Evolutionary conservation across 495 filamentous ascomycete genomes (phyloP).

Genomic region (Penicillium taxi): DNA sequence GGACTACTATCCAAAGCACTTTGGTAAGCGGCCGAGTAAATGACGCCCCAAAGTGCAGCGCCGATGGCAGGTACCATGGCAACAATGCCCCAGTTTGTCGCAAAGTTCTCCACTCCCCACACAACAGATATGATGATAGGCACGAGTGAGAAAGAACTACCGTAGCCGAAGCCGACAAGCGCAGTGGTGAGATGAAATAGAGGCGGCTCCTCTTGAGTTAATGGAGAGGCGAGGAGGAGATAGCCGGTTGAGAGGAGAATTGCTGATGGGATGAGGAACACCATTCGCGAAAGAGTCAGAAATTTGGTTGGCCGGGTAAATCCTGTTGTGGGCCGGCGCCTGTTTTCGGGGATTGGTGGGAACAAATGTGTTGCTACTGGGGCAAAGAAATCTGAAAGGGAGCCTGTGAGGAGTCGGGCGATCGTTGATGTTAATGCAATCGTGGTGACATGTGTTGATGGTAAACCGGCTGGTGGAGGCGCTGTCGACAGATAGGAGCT

Average conservation of each 20-base stretch:
- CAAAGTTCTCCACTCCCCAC: slow-evolving; percentile 98
- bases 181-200: slow-evolving; percentile 76
- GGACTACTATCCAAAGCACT: slow-evolving; percentile 37
- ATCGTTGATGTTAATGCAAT: slow-evolving; percentile 86
- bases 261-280: slow-evolving; percentile 68
- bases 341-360: slow-evolving; percentile 26
- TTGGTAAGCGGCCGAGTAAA: slow-evolving; percentile 80
- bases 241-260: slow-evolving; percentile 70
- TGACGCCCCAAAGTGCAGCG: slow-evolving; percentile 73
- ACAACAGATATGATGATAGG: slow-evolving; percentile 91
- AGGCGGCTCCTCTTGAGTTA: slow-evolving; percentile 54
- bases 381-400: slow-evolving; percentile 79
- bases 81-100: slow-evolving; percentile 95
- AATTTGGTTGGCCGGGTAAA: slow-evolving; percentile 22
- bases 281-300: slow-evolving; percentile 64
- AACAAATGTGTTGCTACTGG: slow-evolving; percentile 47
- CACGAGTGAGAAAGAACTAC: slow-evolving; percentile 77
- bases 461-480: slow-evolving; percentile 52
- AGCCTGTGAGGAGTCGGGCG: slow-evolving; percentile 75
- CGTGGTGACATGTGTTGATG: slow-evolving; percentile 87
- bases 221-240: slow-evolving; percentile 62
- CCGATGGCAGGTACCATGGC: slow-evolving; percentile 82
- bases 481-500: slow-evolving; percentile 38
- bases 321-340: slow-evolving; percentile 13
- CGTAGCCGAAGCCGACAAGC: slow-evolving; percentile 82